These are phyloP conservation scores for Mycogone perniciosa DNA, from an alignment of 2,329 filamentous ascomycete genomes.

Conservation along the genomic window DNA sequence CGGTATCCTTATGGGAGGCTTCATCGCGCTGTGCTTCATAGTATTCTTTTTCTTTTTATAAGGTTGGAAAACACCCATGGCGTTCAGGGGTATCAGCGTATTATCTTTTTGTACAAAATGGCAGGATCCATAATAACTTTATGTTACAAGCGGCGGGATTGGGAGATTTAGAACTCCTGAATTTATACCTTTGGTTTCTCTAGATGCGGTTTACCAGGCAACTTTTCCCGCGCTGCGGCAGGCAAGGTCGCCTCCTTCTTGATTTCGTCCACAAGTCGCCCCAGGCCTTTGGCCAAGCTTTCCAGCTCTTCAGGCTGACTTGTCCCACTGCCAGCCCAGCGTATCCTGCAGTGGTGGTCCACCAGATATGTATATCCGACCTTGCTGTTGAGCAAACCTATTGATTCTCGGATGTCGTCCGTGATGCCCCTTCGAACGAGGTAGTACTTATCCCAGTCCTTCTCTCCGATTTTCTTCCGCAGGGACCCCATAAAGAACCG, in stretches of 20 bases:
- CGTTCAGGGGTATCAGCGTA: constrained; percentile 34
- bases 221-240: constrained; percentile 28
- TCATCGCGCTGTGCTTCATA: constrained; percentile 89
- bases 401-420: constrained; percentile 55
- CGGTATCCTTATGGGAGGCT: constrained; percentile 83
- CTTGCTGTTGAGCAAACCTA: constrained; percentile 76
- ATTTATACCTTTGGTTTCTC: constrained; percentile 22
- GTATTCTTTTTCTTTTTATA: constrained; percentile 74
- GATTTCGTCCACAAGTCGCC: constrained; percentile 55
- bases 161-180: constrained; percentile 13
- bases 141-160: constrained; percentile 16
- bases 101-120: constrained; percentile 29
- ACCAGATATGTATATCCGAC: constrained; percentile 92
- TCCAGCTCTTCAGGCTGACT: constrained; percentile 60
- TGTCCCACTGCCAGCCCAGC: constrained; percentile 83
- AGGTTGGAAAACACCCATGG: constrained; percentile 23
- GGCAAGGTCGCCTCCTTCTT: constrained; percentile 31
- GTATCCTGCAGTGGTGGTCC: constrained; percentile 79
- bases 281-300: constrained; percentile 58
- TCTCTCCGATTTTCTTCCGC: constrained; percentile 41
- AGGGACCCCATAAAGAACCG: constrained; percentile 50
- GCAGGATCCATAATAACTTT: constrained; percentile 12
- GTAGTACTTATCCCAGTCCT: constrained; percentile 56
- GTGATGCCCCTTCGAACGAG: constrained; percentile 52
- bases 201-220: constrained; percentile 25